phyloP scores from a whole-genome alignment of 768 basidiomycete genomes.

The Leccinum olivaceopallidum region DNA sequence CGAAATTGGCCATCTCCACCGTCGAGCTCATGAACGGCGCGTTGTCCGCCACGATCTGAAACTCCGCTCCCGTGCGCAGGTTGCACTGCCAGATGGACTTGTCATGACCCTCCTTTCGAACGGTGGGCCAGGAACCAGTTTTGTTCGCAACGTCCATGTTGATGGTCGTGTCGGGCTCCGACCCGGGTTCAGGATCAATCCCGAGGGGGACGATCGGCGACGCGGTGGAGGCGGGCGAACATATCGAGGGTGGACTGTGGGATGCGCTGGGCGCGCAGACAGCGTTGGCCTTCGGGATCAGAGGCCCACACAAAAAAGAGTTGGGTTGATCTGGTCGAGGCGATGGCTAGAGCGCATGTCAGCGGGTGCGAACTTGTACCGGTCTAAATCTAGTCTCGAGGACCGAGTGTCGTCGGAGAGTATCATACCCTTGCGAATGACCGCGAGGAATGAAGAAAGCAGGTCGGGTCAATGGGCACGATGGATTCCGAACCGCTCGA shows the following conservation, averaged over 20 bases:
- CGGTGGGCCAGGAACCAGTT: slow-evolving; percentile 22
- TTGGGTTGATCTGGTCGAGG: slow-evolving; percentile 52
- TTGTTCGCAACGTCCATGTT: slow-evolving; percentile 33
- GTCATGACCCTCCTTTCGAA: slow-evolving; percentile 41
- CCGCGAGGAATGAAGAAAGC: slow-evolving; percentile 42
- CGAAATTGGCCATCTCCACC: slow-evolving; percentile 51
- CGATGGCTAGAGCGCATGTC: slow-evolving; percentile 26
- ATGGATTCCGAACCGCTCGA: slow-evolving; percentile 52
- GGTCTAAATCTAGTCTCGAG: slow-evolving; percentile 40
- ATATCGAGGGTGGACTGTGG: slow-evolving; percentile 35
- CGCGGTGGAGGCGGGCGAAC: slow-evolving; percentile 40
- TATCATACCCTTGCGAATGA: slow-evolving; percentile 38
- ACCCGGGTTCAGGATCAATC: slow-evolving; percentile 42
- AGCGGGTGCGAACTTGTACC: slow-evolving; percentile 41
- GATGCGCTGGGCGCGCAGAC: slow-evolving; percentile 28
- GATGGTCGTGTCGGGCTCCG: slow-evolving; percentile 35
- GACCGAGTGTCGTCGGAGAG: slow-evolving; percentile 10
- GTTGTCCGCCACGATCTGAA: slow-evolving; percentile 59
- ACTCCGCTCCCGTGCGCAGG: slow-evolving; percentile 91
- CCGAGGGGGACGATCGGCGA: slow-evolving; percentile 73
- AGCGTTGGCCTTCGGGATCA: slow-evolving; percentile 29
- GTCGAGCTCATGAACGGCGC: slow-evolving; percentile 78
- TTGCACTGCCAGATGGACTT: slow-evolving; percentile 71
- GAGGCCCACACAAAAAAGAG: slow-evolving; percentile 60
- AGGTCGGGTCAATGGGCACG: slow-evolving; percentile 38